Evolutionary conservation across 1,139 yeast genomes (phyloP).

Genomic region (Protomyces gravidus): DNA sequence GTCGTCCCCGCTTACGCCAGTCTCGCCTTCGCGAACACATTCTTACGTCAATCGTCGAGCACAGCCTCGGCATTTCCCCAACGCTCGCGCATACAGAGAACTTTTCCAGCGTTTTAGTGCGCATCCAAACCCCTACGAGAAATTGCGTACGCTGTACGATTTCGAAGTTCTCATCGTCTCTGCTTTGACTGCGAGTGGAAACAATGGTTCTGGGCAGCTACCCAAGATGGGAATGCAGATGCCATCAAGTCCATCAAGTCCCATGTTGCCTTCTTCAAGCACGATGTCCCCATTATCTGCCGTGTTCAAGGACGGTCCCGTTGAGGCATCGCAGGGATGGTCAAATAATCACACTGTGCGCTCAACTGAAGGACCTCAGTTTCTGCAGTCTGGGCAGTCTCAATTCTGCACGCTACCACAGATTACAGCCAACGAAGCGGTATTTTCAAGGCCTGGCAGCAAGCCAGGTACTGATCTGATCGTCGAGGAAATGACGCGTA

Average conservation of each 20-base stretch:
- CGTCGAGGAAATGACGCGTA: constrained; percentile 15
- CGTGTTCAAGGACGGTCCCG: background rate
- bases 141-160: constrained; percentile 20
- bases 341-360: background rate
- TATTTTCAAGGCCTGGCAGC: background rate
- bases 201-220: background rate
- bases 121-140: constrained; percentile 16
- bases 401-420: background rate
- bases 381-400: background rate
- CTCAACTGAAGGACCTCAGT: background rate
- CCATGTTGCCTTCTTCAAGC: background rate
- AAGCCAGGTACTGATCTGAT: constrained; percentile 16
- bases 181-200: background rate
- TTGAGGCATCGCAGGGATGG: background rate
- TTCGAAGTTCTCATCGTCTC: constrained; percentile 13
- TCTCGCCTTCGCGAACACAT: background rate
- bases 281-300: background rate
- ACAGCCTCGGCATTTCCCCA: constrained; percentile 20
- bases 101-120: constrained; percentile 17
- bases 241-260: constrained; percentile 7
- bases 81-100: constrained; percentile 10
- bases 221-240: background rate
- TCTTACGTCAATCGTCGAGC: background rate
- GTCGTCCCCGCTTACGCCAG: background rate
- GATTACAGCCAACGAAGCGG: background rate